phyloP scores from a whole-genome alignment of 495 filamentous ascomycete species.

The Talaromyces wortmannii region DNA sequence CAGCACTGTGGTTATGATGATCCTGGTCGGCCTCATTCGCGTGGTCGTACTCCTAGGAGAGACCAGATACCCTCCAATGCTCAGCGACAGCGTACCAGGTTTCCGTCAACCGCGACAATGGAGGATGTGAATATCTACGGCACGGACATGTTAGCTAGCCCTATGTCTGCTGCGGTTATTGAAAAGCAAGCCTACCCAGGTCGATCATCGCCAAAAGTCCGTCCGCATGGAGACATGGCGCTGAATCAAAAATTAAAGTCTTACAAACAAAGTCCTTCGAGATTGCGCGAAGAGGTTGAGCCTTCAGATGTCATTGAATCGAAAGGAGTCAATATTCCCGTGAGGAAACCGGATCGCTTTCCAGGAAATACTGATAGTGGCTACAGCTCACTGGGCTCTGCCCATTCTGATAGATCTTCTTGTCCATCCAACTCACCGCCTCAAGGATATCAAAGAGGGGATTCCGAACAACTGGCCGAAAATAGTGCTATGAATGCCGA shows the following conservation, averaged over 20 bases:
- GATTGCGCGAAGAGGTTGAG: neutral
- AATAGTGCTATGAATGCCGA: neutral
- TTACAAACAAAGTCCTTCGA: neutral
- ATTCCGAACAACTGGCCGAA: neutral
- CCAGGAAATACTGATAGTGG: slow-evolving; percentile 34
- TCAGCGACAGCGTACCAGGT: too few species aligned
- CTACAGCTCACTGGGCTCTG: slow-evolving; percentile 24
- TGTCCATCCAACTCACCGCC: neutral
- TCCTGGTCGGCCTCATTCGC: too few species aligned
- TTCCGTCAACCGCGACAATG: neutral
- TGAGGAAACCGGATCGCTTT: slow-evolving; percentile 5
- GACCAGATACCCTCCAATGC: too few species aligned
- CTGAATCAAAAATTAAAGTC: neutral
- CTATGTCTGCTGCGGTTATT: neutral
- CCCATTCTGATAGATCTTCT: neutral
- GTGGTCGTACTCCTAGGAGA: too few species aligned
- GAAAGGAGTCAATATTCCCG: neutral
- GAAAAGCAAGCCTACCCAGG: neutral
- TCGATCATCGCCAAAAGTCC: neutral
- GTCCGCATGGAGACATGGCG: neutral
- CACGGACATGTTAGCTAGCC: neutral
- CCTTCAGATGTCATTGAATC: neutral
- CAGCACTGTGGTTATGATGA: too few species aligned
- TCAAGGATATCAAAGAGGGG: neutral
- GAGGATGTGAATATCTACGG: neutral